phyloP scores from a whole-genome alignment of 257 asterid species.

The Solanum etuberosum region DNA sequence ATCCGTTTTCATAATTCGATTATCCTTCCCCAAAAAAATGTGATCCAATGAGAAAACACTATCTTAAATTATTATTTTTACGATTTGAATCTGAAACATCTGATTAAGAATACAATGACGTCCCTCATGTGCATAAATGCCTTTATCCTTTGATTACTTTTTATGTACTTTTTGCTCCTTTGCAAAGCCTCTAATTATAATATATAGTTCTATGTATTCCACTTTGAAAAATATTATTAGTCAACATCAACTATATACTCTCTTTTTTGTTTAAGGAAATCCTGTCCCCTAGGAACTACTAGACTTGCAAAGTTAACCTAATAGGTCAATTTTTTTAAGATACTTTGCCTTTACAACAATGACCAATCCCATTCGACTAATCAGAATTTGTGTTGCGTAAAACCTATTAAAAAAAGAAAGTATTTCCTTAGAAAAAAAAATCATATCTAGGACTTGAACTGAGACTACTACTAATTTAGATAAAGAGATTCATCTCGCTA shows the following conservation, averaged over 20 bases:
- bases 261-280: background rate
- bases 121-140: background rate
- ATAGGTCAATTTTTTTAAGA: background rate
- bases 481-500: background rate
- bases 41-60: rapidly evolving
- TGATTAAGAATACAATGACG: background rate
- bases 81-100: background rate
- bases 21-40: background rate
- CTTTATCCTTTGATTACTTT: background rate
- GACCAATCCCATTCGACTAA: rapidly evolving
- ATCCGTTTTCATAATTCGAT: background rate
- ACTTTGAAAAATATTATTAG: background rate
- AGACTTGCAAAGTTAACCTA: background rate
- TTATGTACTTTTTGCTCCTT: background rate
- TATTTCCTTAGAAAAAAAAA: too few relatives aligned
- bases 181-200: background rate
- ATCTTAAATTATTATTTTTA: too few relatives aligned
- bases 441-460: background rate
- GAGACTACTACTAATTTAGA: background rate
- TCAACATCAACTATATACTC: background rate
- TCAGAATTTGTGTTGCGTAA: background rate
- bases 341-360: background rate
- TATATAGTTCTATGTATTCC: background rate
- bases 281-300: background rate
- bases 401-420: too few relatives aligned